phyloP scores from a whole-genome alignment of 2,329 filamentous ascomycete genomes.

The Penicillium sp. region DNA sequence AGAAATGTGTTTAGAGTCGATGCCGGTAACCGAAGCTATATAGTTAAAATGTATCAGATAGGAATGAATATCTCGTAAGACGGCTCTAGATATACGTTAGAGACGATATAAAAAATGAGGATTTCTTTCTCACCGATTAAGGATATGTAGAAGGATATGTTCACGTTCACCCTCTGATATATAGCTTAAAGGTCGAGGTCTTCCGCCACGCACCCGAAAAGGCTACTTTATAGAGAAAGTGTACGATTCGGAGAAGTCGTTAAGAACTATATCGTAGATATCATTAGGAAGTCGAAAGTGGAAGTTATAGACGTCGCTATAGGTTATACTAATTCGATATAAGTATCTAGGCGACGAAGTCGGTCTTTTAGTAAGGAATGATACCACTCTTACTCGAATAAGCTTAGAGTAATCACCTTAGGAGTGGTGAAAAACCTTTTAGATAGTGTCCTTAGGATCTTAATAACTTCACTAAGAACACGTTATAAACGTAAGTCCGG shows the following conservation, averaged over 20 bases:
- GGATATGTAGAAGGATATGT: not conserved
- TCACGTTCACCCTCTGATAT: not conserved
- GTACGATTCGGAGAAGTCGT: not conserved
- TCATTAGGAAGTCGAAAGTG: not conserved
- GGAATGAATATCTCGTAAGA: not conserved
- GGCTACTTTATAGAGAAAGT: not conserved
- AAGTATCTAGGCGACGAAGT: not conserved
- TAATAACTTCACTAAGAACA: not conserved
- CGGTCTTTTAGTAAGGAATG: not conserved
- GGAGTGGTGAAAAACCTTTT: not conserved
- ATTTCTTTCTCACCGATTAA: not conserved
- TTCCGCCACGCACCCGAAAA: not conserved
- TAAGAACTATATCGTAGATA: not conserved
- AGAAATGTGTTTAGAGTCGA: no score
- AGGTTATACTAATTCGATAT: not conserved
- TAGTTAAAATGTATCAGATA: not conserved
- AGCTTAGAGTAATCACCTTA: not conserved
- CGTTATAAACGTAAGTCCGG: not conserved
- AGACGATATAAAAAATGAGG: not conserved
- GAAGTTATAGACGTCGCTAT: not conserved
- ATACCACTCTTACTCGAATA: not conserved
- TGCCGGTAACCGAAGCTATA: not conserved
- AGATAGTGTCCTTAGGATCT: not conserved
- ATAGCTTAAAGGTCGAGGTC: not conserved
- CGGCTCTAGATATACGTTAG: not conserved